phyloP scores from a whole-genome alignment of 2,329 filamentous ascomycete genomes.

The Aspergillus ochraceoroseus region DNA sequence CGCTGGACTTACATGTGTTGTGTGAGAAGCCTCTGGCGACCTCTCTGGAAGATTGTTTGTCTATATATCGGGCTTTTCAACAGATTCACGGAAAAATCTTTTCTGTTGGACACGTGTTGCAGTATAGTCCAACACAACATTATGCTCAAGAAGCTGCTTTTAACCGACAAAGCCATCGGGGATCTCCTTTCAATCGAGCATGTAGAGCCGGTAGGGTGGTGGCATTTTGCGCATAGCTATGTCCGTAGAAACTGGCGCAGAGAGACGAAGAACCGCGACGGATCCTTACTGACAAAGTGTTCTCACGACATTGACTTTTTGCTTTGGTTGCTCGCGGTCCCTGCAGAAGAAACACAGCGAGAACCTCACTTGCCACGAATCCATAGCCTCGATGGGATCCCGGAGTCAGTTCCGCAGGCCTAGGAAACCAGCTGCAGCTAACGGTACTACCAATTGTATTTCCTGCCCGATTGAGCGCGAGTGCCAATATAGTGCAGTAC shows the following conservation, averaged over 20 bases:
- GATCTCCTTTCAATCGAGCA: constrained; percentile 83
- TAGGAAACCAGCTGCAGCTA: too few relatives aligned
- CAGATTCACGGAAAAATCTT: too few relatives aligned
- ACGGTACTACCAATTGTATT: too few relatives aligned
- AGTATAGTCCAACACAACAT: constrained; percentile 92
- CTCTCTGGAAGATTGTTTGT: constrained; percentile 69
- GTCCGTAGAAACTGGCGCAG: constrained; percentile 83
- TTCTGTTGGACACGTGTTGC: constrained; percentile 88
- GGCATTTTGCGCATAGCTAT: constrained; percentile 88
- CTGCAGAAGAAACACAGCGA: too few relatives aligned
- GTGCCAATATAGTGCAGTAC: too few relatives aligned
- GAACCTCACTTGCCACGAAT: too few relatives aligned
- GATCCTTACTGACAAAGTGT: constrained; percentile 85
- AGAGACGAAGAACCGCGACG: constrained; percentile 62
- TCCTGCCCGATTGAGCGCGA: too few relatives aligned
- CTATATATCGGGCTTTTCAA: constrained; percentile 62
- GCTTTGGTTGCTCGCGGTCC: constrained; percentile 68
- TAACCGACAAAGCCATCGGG: constrained; percentile 70
- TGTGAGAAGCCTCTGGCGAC: constrained; percentile 93
- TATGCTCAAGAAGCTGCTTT: constrained; percentile 69
- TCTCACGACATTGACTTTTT: constrained; percentile 94
- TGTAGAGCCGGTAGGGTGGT: constrained; percentile 92
- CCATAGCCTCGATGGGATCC: too few relatives aligned
- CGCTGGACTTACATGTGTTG: constrained; percentile 70
- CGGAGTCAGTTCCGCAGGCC: too few relatives aligned